Percentiles rank a stretch among this genome's conserved stretches.
These are phyloP conservation scores for Cladosporium sp. DNA, from an alignment of 2,329 filamentous ascomycete genomes.

Conservation along the genomic window DNA sequence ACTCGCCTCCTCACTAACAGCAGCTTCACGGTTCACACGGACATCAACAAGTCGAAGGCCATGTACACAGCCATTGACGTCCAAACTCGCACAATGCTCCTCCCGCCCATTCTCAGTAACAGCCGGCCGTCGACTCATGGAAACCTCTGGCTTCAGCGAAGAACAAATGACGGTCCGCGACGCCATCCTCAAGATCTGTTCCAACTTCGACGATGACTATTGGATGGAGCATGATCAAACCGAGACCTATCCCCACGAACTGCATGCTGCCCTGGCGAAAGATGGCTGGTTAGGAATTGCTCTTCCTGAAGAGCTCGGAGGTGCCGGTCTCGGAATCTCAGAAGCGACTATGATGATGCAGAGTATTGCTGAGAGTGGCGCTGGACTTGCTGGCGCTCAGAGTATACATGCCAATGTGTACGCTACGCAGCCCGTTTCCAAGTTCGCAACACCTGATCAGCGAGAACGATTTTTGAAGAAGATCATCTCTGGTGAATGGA, in stretches of 20 bases:
- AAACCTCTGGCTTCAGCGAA: constrained; percentile 66
- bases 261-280: constrained; percentile 69
- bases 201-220: constrained; percentile 68
- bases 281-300: constrained; percentile 81
- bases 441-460: constrained; percentile 66
- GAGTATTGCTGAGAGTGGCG: constrained; percentile 58
- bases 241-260: constrained; percentile 67
- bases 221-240: constrained; percentile 71
- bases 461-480: constrained; percentile 60
- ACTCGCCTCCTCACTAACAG: neutral
- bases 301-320: constrained; percentile 69
- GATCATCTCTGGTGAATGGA: constrained; percentile 67
- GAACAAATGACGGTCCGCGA: constrained; percentile 70
- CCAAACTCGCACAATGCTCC: neutral
- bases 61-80: neutral
- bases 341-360: constrained; percentile 88
- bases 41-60: neutral
- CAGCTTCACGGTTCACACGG: neutral
- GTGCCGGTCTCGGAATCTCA: constrained; percentile 70
- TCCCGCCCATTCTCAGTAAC: constrained; percentile 30
- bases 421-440: constrained; percentile 69
- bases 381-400: constrained; percentile 68
- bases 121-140: constrained; percentile 55
- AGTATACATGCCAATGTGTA: constrained; percentile 63
- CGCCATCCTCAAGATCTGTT: constrained; percentile 64